Conservation (phyloP, 805 yeast species). For the Candida vaughaniae region DNA sequence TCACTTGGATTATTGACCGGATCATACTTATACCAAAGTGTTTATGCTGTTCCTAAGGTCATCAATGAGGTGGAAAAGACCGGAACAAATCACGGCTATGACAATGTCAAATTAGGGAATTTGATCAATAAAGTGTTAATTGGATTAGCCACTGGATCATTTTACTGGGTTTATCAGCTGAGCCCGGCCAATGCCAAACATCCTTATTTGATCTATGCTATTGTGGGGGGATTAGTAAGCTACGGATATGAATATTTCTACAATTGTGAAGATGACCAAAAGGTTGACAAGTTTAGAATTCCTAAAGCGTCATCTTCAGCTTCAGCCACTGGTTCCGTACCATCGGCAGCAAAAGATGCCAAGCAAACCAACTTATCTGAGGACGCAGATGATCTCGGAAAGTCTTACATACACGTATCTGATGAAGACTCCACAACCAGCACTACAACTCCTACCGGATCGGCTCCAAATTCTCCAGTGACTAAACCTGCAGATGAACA, state of each 20-base stretch:
- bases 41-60: conserved; percentile 29
- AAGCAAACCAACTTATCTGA: not conserved
- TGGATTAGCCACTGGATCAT: conserved; percentile 48
- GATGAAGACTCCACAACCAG: conserved; percentile 31
- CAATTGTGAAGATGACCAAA: conserved; percentile 17
- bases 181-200: conserved; percentile 61
- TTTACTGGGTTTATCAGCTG: conserved; percentile 53
- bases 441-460: conserved; percentile 19
- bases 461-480: conserved; percentile 12
- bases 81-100: conserved; percentile 18
- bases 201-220: conserved; percentile 69
- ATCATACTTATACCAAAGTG: conserved; percentile 43
- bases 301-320: conserved; percentile 2
- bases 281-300: conserved; percentile 9
- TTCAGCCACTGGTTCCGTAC: not conserved
- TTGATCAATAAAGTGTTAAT: conserved; percentile 37
- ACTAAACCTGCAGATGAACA: not conserved
- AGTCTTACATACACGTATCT: conserved; percentile 43
- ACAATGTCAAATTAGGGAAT: conserved; percentile 22
- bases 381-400: conserved; percentile 28
- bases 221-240: conserved; percentile 52
- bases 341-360: not conserved
- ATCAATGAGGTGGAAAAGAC: conserved; percentile 18
- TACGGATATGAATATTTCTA: conserved; percentile 20
- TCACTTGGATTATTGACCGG: conserved; percentile 68